Conservation (phyloP, 129 eudicot species). For the Calendula officinalis region DNA sequence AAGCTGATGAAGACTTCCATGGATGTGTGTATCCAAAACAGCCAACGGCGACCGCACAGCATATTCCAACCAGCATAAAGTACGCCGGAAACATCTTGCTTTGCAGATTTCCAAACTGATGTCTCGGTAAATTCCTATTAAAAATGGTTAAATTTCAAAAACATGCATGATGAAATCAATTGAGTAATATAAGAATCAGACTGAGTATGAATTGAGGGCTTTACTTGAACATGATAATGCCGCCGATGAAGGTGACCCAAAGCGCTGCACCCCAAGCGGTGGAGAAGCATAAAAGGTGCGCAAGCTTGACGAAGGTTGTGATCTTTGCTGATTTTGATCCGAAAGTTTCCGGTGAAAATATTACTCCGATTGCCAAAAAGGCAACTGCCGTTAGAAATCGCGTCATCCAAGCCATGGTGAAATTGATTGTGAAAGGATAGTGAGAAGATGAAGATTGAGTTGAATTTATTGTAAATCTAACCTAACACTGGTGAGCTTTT, state of each 20-base stretch:
- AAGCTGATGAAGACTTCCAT: conserved; percentile 67
- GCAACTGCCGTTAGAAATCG: conserved; percentile 67
- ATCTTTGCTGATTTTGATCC: conserved; percentile 61
- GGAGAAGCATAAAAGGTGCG: conserved; percentile 85
- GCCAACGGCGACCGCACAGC: conserved; percentile 80
- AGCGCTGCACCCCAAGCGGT: conserved; percentile 98
- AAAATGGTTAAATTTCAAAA: neutral
- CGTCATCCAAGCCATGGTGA: conserved; percentile 72
- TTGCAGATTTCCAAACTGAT: conserved; percentile 96
- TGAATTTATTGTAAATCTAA: conserved; percentile 18
- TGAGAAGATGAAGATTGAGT: neutral
- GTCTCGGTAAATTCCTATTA: conserved; percentile 78
- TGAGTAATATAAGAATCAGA: neutral
- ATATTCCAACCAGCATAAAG: conserved; percentile 83
- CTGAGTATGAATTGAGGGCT: neutral
- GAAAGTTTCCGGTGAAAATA: conserved; percentile 89
- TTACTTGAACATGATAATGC: conserved; percentile 98
- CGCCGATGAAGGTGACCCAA: conserved; percentile 99
- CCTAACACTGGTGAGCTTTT: conserved; percentile 17
- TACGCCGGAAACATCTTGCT: conserved; percentile 99
- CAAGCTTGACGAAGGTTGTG: conserved; percentile 54
- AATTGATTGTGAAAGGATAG: neutral
- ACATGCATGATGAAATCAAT: no score
- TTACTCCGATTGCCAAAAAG: conserved; percentile 73
- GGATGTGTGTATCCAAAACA: conserved; percentile 87